phyloP scores from a whole-genome alignment of 169 alveolate genomes.

The Prorocentrum cordatum region DNA sequence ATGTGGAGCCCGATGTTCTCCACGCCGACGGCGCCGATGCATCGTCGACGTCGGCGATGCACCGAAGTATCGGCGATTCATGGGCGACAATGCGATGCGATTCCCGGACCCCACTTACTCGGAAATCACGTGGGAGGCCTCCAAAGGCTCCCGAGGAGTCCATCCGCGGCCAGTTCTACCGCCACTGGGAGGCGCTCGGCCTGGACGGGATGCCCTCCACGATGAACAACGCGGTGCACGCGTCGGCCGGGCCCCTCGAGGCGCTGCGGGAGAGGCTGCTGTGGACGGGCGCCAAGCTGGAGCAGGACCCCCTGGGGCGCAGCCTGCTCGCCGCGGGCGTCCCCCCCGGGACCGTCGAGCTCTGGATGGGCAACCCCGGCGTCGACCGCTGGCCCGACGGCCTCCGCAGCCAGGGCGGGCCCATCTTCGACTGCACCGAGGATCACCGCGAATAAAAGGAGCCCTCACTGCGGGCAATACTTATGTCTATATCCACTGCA shows the following conservation, averaged over 20 bases:
- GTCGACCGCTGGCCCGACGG: conserved; percentile 34
- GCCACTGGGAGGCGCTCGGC: not conserved
- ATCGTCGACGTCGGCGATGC: no score
- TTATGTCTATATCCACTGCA: no score
- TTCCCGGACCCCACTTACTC: no score
- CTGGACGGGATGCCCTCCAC: not conserved
- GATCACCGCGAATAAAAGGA: no score
- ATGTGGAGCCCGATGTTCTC: no score
- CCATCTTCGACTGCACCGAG: no score
- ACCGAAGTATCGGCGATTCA: no score
- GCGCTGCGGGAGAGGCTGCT: conserved; percentile 34
- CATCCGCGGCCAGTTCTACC: conserved; percentile 28
- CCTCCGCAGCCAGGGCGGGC: no score
- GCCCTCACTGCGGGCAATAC: no score
- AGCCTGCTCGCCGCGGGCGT: conserved; percentile 8
- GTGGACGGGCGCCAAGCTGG: not conserved
- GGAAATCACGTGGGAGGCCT: no score
- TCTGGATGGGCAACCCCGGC: conserved; percentile 25
- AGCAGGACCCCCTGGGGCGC: conserved; percentile 19
- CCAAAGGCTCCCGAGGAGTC: conserved; percentile 29
- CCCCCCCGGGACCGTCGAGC: not conserved
- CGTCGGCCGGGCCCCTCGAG: conserved; percentile 37
- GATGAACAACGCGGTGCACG: conserved; percentile 30
- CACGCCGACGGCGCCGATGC: no score
- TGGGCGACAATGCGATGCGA: no score